A percentile compares a stretch with the other conserved stretches of the same genome.
These are phyloP conservation scores for Phytophthora pluvialis DNA, from an alignment of 352 stramenopile species.

Conservation along the genomic window DNA sequence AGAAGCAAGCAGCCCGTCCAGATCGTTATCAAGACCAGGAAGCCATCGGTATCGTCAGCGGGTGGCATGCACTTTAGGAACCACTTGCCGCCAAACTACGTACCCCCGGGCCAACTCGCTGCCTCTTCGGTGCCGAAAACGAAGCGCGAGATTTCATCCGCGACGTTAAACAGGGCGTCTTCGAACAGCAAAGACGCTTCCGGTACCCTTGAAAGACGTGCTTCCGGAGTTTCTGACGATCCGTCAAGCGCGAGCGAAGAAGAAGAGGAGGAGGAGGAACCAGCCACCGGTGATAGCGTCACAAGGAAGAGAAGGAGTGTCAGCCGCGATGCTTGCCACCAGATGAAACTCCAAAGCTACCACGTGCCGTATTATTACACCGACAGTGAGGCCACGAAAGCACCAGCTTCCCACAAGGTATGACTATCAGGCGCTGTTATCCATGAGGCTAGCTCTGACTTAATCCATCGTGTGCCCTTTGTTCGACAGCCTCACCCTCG, in stretches of 20 bases:
- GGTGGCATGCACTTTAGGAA: slow-evolving; percentile 83
- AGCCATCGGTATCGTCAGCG: slow-evolving; percentile 13
- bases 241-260: slow-evolving; percentile 30
- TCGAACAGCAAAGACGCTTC: slow-evolving; percentile 9
- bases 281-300: slow-evolving; percentile 6
- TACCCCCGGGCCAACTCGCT: slow-evolving; percentile 27
- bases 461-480: not conserved
- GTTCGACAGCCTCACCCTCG: slow-evolving; percentile 42
- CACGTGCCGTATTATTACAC: slow-evolving; percentile 44
- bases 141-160: slow-evolving; percentile 8
- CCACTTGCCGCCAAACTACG: slow-evolving; percentile 69
- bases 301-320: slow-evolving; percentile 11
- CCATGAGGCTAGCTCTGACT: not conserved
- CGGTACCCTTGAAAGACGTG: slow-evolving; percentile 6
- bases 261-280: slow-evolving; percentile 20
- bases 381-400: not conserved
- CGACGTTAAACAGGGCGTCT: not conserved
- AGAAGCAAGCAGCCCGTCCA: slow-evolving; percentile 15
- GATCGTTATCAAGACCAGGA: slow-evolving; percentile 46
- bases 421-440: not conserved
- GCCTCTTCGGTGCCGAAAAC: slow-evolving; percentile 18
- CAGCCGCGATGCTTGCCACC: slow-evolving; percentile 1
- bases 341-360: slow-evolving; percentile 43
- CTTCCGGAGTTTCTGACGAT: slow-evolving; percentile 17
- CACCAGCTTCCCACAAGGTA: slow-evolving; percentile 27